These are phyloP conservation scores for Phalaenopsis hybrid DNA, from an alignment of 116 monocot genomes.

Conservation along the genomic window DNA sequence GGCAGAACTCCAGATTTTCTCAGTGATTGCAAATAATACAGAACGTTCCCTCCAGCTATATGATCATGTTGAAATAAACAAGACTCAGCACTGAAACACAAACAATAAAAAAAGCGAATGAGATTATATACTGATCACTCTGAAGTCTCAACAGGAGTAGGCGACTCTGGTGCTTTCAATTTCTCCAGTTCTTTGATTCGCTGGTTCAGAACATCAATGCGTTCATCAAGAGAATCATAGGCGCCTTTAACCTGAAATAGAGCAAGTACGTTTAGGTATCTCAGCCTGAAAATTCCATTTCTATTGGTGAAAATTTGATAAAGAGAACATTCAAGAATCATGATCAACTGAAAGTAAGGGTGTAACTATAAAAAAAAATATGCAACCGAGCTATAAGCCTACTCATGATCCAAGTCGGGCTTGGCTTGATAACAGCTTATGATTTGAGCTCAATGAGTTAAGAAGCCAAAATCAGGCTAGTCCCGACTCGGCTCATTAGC, in stretches of 20 bases:
- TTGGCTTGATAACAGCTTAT: no score
- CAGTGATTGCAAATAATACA: no score
- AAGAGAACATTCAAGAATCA: neutral
- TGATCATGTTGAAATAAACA: no score
- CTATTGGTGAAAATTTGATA: neutral
- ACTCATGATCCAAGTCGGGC: no score
- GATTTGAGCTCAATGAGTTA: no score
- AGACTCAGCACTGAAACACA: no score
- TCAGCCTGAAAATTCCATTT: neutral
- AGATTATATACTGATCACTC: neutral
- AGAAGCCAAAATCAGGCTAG: no score
- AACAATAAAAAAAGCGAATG: neutral
- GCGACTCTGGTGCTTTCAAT: neutral
- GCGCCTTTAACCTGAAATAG: neutral
- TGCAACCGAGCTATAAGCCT: no score
- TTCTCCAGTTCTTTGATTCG: conserved; percentile 1
- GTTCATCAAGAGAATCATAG: conserved; percentile 2
- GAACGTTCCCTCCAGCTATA: no score
- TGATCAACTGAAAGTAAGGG: neutral
- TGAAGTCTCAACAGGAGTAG: neutral
- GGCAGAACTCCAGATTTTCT: no score
- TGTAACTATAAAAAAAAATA: no score
- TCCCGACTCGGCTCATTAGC: no score
- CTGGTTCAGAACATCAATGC: conserved; percentile 2
- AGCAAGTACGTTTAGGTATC: neutral